Evolutionary conservation across 2,329 filamentous ascomycete genomes (phyloP), one percentile per base, ranked within the genome.

Genomic region (Blastomyces parvus): DNA sequence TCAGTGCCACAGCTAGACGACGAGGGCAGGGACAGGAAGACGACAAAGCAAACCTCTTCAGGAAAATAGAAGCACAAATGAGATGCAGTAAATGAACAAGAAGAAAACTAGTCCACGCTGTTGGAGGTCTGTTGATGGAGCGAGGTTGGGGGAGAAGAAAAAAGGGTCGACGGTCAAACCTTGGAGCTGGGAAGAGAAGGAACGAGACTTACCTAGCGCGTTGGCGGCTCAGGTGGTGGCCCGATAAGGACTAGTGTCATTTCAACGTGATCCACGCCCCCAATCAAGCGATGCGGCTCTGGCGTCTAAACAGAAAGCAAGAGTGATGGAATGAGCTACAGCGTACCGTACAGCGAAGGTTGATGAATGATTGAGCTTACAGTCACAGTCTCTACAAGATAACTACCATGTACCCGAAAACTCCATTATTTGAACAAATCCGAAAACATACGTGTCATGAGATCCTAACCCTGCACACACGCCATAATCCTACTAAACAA

Each of bases 121-220:
- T 11, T 59, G 58, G 40, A 2, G n/a, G 27, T 44, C 8, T 46
- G 56, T 46, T 36, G 58, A 59, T 59, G 22, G 17, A 22, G 9
- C 3, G 57, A 46, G 27, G 42, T 50, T 36, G 42, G n/a, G 14
- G 6, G 7, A 27, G 22, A 6, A 42, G 33, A 14, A 48, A 19
- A 48, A 25, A 36, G 22, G 17, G 25, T 46, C 38, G 17, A 30
- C 22, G 40, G 42, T 46, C 14, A 40, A 38, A 38, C 36, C 38
- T 40, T 44, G 22, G 57, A 59, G 57, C 38, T 44, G 40, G 57
- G 53, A 59, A 46, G 38, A 44, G 38, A 44, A 59, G 30, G 57
- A 59, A 46, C 22, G 33, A 46, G 1, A 11, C 2, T 27, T 59
- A 11, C 2, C 19, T 59, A 58, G 36, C 55, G 55, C 36, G n/a